Conservation (phyloP, 805 yeast species). For the Metschnikowia reukaufii region DNA sequence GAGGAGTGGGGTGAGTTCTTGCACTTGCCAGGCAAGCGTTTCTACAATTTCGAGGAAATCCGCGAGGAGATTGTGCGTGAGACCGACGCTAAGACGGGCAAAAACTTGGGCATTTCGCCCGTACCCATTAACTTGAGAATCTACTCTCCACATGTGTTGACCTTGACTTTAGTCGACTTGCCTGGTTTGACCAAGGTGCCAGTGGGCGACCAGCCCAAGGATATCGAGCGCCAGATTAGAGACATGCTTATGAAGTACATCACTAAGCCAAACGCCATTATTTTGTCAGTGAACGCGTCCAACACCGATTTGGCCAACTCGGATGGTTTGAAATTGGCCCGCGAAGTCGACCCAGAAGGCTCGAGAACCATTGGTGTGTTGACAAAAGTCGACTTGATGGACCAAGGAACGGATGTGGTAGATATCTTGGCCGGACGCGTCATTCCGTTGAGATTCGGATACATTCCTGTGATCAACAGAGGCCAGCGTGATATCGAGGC, state of each 20-base stretch:
- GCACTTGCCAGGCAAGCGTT: constrained; percentile 85
- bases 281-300: constrained; percentile 81
- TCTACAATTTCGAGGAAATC: constrained; percentile 84
- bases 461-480: constrained; percentile 89
- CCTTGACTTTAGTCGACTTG: constrained; percentile 90
- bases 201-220: constrained; percentile 98
- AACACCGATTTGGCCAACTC: constrained; percentile 96
- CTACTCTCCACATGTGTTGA: constrained; percentile 89
- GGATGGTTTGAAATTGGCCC: constrained; percentile 92
- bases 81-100: constrained; percentile 80
- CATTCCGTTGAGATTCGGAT: constrained; percentile 91
- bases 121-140: constrained; percentile 91
- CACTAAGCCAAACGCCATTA: constrained; percentile 92
- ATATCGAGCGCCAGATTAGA: constrained; percentile 90
- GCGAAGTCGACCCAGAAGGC: constrained; percentile 98
- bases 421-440: constrained; percentile 95
- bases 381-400: constrained; percentile 96
- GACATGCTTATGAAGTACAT: constrained; percentile 92
- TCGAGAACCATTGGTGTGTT: constrained; percentile 93
- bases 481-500: constrained; percentile 95
- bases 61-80: constrained; percentile 89
- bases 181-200: constrained; percentile 99
- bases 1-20: constrained; percentile 98
- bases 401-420: constrained; percentile 94
- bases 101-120: constrained; percentile 84